Base-by-base conservation (phyloP, 2,329 filamentous ascomycete genomes). In the Phaeoacremonium minimum region DNA sequence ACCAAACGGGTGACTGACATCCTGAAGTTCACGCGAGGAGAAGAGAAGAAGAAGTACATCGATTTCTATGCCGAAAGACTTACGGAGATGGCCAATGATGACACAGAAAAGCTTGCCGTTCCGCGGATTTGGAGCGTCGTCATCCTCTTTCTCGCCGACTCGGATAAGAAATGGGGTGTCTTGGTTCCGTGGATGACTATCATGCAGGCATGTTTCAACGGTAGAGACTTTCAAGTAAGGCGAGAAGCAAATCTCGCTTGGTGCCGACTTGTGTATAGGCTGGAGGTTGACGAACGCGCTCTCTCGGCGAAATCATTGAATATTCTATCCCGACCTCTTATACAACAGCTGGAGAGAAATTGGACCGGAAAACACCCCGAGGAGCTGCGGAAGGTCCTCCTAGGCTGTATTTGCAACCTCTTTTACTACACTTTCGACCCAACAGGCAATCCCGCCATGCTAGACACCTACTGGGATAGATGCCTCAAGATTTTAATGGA, bases 71-170 rank as follows among this genome's bases (percentile, higher is more conserved):
- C 77, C 28, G 68, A 75, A 15, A 75, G 78, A 19, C 67, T 97
- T 36, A 75, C 74, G 38, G 67, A 71, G 9, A 87, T 93, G 80
- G 70, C 83, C 17, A 75, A 80, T 44, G 70, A 75, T 33, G 80
- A 71, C 44, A 74, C 80, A 11, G 73, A 77, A 15, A 77, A 76
- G 8, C 58, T 71, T 0, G 70, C 78, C 28, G 89, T 95, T 1
- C 90, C 93, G 6, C 85, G 89, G 46, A 87, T 97, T 15, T 97
- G 91, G 91, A 85, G 85, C 40, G 77, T 88, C 22, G 69, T 95
- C 3, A 78, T 91, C 6, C 71, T 95, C 3, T 79, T 95, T 37
- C 67, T 96, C 32, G 80, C 85, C 63, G 79, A 63, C 60, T 80
- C 67, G n/a, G n/a, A n/a, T 52, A 79, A 66, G 46, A 81, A 55